Evolutionary conservation across 805 yeast genomes (phyloP), one percentile per base, ranked within the genome.

Genomic region (Lipomyces mesembrius): DNA sequence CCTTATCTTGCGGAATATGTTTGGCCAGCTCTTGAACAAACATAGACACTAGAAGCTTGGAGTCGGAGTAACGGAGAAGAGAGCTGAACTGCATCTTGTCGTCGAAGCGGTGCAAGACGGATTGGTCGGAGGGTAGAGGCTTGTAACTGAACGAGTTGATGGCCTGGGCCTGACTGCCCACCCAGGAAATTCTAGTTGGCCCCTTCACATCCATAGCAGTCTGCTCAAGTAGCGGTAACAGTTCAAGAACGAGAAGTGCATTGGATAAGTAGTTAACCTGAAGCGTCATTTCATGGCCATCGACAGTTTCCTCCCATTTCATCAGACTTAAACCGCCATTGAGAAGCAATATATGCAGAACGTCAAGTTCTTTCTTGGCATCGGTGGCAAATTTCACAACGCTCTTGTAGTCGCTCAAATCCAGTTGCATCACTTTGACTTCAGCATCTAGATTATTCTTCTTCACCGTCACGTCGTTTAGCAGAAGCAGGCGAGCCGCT

Each of bases 351-450:
- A 52, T 12, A 9, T 52, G 27, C 14, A 52, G 8, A 8, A 3
- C 34, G 27, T 8, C 12, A 52, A 52, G 17, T n/a, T 52, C 29
- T 7, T 52, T n/a, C 55, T 20, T 52, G 17, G 25, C 55, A 52
- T 11, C 55, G 14, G 25, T 12, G 4, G 64, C 66, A 29, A 61
- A 61, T 11, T 11, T 20, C 14, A 14, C 14, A 29, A 61, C 64
- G 22, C 37, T 37, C 11, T 58, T 53, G 39, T 25, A 61, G 27
- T n/a, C 20, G 60, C 32, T 6, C 20, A 61, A 17, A 17, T 61
- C 64, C 20, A 61, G 32, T 7, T n/a, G 56, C 65, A 64, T 53
- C 14, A 61, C 66, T 27, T 61, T 34, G 34, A 61, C 34, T 11
- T 17, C 59, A 7, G 20, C 32, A n/a, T 32, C n/a, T 1, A 9